phyloP scores from a whole-genome alignment of 1,139 yeast species.

The Blastobotrys niveus region DNA sequence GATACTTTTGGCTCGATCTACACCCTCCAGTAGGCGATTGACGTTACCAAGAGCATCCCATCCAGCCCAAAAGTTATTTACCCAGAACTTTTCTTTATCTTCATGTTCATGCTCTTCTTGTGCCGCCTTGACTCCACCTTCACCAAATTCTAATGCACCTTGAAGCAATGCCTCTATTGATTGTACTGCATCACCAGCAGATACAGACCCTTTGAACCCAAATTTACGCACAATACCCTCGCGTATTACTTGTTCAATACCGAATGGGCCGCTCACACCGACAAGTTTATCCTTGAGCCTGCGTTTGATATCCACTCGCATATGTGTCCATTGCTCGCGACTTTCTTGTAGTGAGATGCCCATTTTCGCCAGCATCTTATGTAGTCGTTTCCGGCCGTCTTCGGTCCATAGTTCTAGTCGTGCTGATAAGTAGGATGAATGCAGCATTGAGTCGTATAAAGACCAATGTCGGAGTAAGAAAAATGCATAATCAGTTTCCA shows the following conservation, averaged over 20 bases:
- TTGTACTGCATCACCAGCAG: slow-evolving; percentile 93
- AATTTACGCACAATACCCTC: slow-evolving; percentile 82
- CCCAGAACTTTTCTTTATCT: slow-evolving; percentile 60
- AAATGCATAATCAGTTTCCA: slow-evolving; percentile 80
- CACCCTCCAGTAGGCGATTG: slow-evolving; percentile 61
- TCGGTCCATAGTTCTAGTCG: slow-evolving; percentile 86
- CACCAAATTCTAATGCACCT: slow-evolving; percentile 18
- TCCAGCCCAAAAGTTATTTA: slow-evolving; percentile 86
- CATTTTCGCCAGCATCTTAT: slow-evolving; percentile 92
- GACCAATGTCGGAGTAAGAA: slow-evolving; percentile 92
- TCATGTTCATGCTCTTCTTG: slow-evolving; percentile 11
- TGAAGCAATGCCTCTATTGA: slow-evolving; percentile 81
- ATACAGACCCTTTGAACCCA: slow-evolving; percentile 80
- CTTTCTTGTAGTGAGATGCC: slow-evolving; percentile 87
- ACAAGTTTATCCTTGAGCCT: slow-evolving; percentile 64
- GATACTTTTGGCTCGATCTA: slow-evolving; percentile 70
- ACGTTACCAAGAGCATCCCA: slow-evolving; percentile 83
- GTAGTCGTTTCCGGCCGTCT: slow-evolving; percentile 79
- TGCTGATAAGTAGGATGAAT: slow-evolving; percentile 84
- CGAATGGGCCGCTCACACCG: slow-evolving; percentile 67
- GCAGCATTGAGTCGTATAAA: slow-evolving; percentile 81
- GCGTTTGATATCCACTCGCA: slow-evolving; percentile 74
- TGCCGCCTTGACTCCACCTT: neutral
- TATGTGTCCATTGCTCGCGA: slow-evolving; percentile 86
- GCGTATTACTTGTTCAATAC: slow-evolving; percentile 73